Evolutionary conservation across 768 basidiomycete species (phyloP).

Genomic region (Pleurotus ostreatus): DNA sequence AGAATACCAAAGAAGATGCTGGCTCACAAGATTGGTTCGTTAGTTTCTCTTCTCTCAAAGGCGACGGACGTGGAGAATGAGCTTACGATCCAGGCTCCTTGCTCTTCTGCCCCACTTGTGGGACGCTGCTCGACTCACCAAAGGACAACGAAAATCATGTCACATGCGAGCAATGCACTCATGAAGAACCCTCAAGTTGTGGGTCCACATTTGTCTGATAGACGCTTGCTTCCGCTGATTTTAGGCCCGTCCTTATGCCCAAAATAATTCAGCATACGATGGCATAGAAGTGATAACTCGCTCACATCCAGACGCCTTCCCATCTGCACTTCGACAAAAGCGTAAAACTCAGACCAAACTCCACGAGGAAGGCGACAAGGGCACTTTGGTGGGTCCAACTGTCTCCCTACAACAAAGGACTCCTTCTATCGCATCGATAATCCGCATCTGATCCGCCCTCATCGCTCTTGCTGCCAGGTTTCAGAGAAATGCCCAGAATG

Average conservation of each 20-base stretch:
- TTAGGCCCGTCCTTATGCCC: not conserved
- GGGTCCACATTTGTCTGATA: slow-evolving; percentile 27
- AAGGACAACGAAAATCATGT: slow-evolving; percentile 70
- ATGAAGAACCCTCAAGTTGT: slow-evolving; percentile 88
- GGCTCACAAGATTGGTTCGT: slow-evolving; percentile 47
- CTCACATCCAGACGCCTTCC: slow-evolving; percentile 93
- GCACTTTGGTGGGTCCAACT: slow-evolving; percentile 35
- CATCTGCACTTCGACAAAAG: slow-evolving; percentile 81
- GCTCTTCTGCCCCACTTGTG: slow-evolving; percentile 92
- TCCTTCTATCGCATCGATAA: not conserved
- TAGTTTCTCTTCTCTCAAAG: not conserved
- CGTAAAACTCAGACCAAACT: slow-evolving; percentile 84
- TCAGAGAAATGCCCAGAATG: slow-evolving; percentile 89
- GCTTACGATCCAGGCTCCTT: slow-evolving; percentile 61
- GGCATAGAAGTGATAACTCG: slow-evolving; percentile 85
- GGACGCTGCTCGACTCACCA: slow-evolving; percentile 83
- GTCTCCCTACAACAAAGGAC: not conserved
- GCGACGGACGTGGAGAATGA: not conserved
- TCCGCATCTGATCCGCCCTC: not conserved
- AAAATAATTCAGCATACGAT: slow-evolving; percentile 73
- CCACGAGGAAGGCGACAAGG: slow-evolving; percentile 70
- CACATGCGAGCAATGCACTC: slow-evolving; percentile 83
- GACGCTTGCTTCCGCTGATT: not conserved
- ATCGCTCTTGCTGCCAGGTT: slow-evolving; percentile 43
- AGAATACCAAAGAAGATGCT: slow-evolving; percentile 4